Conservation (phyloP, 2,329 filamentous ascomycete genomes). For the Endothia cerciana region DNA sequence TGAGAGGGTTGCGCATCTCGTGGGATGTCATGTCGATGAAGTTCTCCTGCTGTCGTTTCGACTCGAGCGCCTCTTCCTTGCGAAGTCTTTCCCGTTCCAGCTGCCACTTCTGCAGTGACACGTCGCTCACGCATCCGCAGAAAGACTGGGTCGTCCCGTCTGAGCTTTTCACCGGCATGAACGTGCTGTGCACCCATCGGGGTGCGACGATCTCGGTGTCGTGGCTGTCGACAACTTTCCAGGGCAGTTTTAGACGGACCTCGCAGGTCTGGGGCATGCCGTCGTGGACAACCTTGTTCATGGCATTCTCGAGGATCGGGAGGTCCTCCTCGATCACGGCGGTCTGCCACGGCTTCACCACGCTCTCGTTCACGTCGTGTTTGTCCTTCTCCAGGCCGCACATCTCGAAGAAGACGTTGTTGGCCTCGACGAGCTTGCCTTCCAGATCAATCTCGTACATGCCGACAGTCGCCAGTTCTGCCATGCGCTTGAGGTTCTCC, state of each 20-base stretch:
- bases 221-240: conserved; percentile 49
- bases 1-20: conserved; percentile 75
- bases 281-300: conserved; percentile 45
- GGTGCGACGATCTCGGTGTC: conserved; percentile 49
- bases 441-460: conserved; percentile 59
- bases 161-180: conserved; percentile 53
- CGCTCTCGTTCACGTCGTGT: conserved; percentile 34
- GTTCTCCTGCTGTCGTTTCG: conserved; percentile 73
- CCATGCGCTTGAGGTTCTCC: conserved; percentile 57
- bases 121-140: conserved; percentile 54
- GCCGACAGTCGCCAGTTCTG: conserved; percentile 57
- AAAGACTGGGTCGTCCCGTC: conserved; percentile 53
- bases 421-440: conserved; percentile 53
- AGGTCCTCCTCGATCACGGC: conserved; percentile 52
- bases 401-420: conserved; percentile 58
- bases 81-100: conserved; percentile 52
- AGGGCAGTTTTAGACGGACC: conserved; percentile 52
- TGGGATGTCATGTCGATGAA: conserved; percentile 79
- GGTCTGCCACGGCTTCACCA: conserved; percentile 49
- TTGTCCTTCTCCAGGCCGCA: conserved; percentile 53
- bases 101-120: conserved; percentile 55
- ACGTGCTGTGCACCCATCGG: conserved; percentile 53
- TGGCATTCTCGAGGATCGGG: conserved; percentile 43
- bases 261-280: conserved; percentile 51
- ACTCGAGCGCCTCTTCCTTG: conserved; percentile 61